These are phyloP conservation scores for Pestalotiopsis sp. DNA, from an alignment of 2,329 filamentous ascomycete genomes.

Conservation along the genomic window DNA sequence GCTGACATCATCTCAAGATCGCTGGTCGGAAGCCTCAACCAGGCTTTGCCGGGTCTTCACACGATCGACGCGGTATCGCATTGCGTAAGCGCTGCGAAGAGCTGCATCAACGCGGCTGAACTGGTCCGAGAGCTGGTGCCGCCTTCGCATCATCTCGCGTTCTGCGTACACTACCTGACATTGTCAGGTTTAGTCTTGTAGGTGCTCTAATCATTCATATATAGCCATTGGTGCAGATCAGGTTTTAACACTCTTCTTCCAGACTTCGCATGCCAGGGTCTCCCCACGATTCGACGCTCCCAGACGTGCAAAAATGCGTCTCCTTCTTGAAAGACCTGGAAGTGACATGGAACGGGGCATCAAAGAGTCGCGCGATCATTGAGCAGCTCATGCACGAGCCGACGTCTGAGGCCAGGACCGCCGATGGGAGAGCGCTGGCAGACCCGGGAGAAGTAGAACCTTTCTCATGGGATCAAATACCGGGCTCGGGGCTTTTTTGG, in stretches of 20 bases:
- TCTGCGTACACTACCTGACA: slow-evolving; percentile 9
- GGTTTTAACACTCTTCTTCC: not conserved
- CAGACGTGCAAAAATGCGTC: slow-evolving; percentile 5
- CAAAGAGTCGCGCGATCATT: slow-evolving; percentile 4
- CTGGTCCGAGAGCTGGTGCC: slow-evolving; percentile 5
- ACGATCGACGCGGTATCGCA: slow-evolving; percentile 3
- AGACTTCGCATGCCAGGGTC: slow-evolving; percentile 10
- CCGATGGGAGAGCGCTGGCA: not conserved
- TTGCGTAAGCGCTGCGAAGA: slow-evolving; percentile 3
- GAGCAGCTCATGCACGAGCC: slow-evolving; percentile 2
- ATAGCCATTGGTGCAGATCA: not conserved
- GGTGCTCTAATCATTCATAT: not conserved
- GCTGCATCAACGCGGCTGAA: slow-evolving; percentile 10
- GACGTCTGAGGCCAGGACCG: not conserved
- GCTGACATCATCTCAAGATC: not conserved
- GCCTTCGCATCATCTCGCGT: slow-evolving; percentile 6
- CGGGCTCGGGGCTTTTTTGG: slow-evolving; percentile 1
- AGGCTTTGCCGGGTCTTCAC: not conserved
- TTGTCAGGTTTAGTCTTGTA: slow-evolving; percentile 8
- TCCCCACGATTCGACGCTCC: not conserved
- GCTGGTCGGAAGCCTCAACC: not conserved
- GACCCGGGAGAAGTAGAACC: not conserved
- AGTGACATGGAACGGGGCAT: slow-evolving; percentile 3
- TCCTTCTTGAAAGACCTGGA: slow-evolving; percentile 3
- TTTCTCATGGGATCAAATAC: slow-evolving; percentile 2